Conservation (phyloP, 768 basidiomycete species). For the Rickenella mellea region DNA sequence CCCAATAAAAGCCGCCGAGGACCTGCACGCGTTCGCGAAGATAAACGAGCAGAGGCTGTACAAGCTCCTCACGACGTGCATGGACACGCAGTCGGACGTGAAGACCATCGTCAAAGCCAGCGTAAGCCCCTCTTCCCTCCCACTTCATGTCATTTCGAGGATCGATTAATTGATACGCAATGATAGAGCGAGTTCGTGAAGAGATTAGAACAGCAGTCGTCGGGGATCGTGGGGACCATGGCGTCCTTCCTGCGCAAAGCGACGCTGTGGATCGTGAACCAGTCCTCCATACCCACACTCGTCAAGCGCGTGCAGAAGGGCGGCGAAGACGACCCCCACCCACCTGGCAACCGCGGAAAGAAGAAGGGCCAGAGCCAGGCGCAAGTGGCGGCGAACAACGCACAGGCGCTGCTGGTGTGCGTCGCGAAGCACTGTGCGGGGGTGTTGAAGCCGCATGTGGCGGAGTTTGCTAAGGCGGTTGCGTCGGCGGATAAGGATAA, state of each 20-base stretch:
- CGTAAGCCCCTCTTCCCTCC: conserved; percentile 33
- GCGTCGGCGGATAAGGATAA: too few species aligned
- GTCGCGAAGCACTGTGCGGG: conserved; percentile 70
- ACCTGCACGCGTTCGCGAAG: conserved; percentile 75
- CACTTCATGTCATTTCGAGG: neutral
- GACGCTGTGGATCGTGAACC: conserved; percentile 68
- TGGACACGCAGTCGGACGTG: conserved; percentile 79
- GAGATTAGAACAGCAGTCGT: conserved; percentile 61
- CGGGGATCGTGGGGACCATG: conserved; percentile 60
- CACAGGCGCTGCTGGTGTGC: conserved; percentile 42
- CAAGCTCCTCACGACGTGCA: conserved; percentile 70
- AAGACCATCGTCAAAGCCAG: conserved; percentile 71
- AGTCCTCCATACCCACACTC: conserved; percentile 76
- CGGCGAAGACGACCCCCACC: too few species aligned
- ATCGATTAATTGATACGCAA: neutral
- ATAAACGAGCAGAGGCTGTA: conserved; percentile 81
- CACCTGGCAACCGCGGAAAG: conserved; percentile 16
- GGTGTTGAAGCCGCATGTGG: conserved; percentile 64
- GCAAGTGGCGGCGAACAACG: conserved; percentile 32
- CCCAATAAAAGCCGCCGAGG: conserved; percentile 63
- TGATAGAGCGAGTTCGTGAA: conserved; percentile 67
- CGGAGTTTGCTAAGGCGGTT: conserved; percentile 67
- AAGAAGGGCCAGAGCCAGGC: conserved; percentile 27
- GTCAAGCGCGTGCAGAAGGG: conserved; percentile 56
- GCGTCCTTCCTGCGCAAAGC: conserved; percentile 57